A percentile compares a stretch with the other conserved stretches of the same genome.
Evolutionary conservation across 768 basidiomycete species (phyloP).

Genomic region (Suillus americanus): DNA sequence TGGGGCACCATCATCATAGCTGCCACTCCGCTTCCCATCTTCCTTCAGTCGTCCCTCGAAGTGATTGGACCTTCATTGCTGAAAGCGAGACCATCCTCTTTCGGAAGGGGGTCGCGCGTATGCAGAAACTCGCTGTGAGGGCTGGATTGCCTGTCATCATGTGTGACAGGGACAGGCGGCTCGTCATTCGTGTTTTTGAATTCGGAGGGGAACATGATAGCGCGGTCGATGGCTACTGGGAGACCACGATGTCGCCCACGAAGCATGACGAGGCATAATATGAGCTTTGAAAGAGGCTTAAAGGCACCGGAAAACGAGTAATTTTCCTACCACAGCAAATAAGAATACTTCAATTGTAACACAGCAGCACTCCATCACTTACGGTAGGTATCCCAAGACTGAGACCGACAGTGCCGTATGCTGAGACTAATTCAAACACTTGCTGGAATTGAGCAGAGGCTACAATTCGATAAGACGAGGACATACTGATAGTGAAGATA

Average conservation of each 20-base stretch:
- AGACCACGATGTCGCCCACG: slow-evolving; percentile 90
- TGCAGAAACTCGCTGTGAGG: neutral
- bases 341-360: slow-evolving; percentile 1
- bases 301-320: slow-evolving; percentile 82
- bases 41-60: neutral
- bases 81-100: neutral
- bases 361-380: slow-evolving; percentile 22
- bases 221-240: slow-evolving; percentile 86
- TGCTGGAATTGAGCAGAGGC: neutral
- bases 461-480: neutral
- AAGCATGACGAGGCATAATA: slow-evolving; percentile 87
- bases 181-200: slow-evolving; percentile 34
- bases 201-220: slow-evolving; percentile 77
- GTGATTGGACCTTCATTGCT: neutral
- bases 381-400: slow-evolving; percentile 87
- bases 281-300: slow-evolving; percentile 79
- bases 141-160: slow-evolving; percentile 16
- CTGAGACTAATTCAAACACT: slow-evolving; percentile 89
- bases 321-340: slow-evolving; percentile 52
- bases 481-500: slow-evolving; percentile 75
- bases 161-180: slow-evolving; percentile 2
- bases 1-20: slow-evolving; percentile 68
- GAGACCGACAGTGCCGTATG: slow-evolving; percentile 87
- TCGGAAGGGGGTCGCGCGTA: neutral
- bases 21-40: neutral